Conservation (phyloP, 257 asterid genomes). For the Gentiana straminea region DNA sequence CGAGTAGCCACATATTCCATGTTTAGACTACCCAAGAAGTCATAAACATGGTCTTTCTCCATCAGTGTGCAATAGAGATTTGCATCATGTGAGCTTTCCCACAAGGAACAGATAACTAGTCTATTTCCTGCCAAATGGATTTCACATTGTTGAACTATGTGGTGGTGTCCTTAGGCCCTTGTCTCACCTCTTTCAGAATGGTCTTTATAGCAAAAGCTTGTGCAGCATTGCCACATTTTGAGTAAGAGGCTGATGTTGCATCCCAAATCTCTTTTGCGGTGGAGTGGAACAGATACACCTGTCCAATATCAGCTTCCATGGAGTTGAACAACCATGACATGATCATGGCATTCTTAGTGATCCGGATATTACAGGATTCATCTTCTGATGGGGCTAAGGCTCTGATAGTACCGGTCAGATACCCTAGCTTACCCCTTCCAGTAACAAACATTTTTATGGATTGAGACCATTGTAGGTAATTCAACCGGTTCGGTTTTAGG, state of each 20-base stretch:
- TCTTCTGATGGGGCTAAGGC: neutral
- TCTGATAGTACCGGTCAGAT: neutral
- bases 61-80: neutral
- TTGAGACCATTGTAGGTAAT: neutral
- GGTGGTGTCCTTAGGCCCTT: neutral
- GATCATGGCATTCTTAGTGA: neutral
- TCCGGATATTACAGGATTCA: neutral
- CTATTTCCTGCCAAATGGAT: neutral
- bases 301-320: neutral
- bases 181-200: neutral
- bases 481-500: neutral
- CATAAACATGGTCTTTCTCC: neutral
- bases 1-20: neutral
- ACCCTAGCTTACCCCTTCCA: neutral
- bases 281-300: neutral
- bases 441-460: neutral
- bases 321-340: neutral
- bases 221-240: neutral
- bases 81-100: neutral
- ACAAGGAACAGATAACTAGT: neutral
- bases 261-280: neutral
- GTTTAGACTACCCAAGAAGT: neutral
- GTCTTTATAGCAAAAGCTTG: neutral
- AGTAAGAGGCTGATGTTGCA: neutral
- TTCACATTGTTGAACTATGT: neutral